Conservation (phyloP, 2,329 filamentous ascomycete species). For the Pseudocercospora cruenta region DNA sequence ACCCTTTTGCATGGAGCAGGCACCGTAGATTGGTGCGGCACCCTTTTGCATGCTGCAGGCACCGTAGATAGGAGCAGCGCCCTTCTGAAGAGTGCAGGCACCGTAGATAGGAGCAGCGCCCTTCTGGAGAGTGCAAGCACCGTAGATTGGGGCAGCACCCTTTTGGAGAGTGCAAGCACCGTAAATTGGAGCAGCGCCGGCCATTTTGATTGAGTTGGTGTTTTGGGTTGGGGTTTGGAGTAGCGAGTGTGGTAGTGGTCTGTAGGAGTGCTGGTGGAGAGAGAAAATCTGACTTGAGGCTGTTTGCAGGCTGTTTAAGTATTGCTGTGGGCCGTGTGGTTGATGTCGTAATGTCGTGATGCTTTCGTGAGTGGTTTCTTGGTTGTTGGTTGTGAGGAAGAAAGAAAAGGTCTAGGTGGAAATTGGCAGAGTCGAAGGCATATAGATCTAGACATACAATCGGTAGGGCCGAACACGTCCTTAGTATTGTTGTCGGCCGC, state of each 20-base stretch:
- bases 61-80: slow-evolving; percentile 1
- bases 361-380: slow-evolving; percentile 3
- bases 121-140: neutral
- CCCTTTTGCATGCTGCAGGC: slow-evolving; percentile 1
- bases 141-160: neutral
- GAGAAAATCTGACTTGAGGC: neutral
- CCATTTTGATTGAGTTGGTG: slow-evolving; percentile 6
- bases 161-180: slow-evolving; percentile 4
- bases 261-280: slow-evolving; percentile 12
- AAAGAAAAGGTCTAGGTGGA: slow-evolving; percentile 13
- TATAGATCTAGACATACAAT: slow-evolving; percentile 10
- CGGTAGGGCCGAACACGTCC: neutral
- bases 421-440: slow-evolving; percentile 8
- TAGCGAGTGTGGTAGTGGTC: slow-evolving; percentile 17
- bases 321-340: neutral
- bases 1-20: neutral
- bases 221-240: slow-evolving; percentile 3
- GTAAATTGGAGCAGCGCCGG: slow-evolving; percentile 1
- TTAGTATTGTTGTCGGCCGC: slow-evolving; percentile 16
- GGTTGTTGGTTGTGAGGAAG: slow-evolving; percentile 13
- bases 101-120: neutral
- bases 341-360: slow-evolving; percentile 7
- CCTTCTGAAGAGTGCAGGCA: neutral
- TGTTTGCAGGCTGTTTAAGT: neutral
- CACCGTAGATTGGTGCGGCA: slow-evolving; percentile 2